Evolutionary conservation across 441 rosid genomes (phyloP).

Genomic region (Hura crepitans): DNA sequence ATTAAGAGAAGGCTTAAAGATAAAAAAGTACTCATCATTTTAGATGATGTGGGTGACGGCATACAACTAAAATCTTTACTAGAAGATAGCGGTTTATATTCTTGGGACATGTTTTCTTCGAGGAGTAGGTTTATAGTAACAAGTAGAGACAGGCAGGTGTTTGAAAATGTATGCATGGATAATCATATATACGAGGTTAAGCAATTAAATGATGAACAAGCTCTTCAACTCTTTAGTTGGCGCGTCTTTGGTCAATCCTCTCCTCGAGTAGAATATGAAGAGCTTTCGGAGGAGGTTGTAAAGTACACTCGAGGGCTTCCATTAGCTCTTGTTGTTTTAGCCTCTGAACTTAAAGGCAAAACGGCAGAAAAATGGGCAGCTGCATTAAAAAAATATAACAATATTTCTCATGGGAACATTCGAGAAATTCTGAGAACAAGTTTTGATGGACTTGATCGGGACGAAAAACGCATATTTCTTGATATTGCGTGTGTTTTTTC

Average conservation of each 20-base stretch:
- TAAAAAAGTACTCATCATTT: conserved; percentile 10
- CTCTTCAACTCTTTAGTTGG: neutral
- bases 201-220: neutral
- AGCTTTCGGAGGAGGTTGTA: neutral
- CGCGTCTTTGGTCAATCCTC: neutral
- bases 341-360: too few species aligned
- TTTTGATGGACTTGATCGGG: too few species aligned
- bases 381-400: too few species aligned
- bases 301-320: conserved; percentile 15
- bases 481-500: too few species aligned
- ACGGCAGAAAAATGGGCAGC: too few species aligned
- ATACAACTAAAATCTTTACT: neutral
- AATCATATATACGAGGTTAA: neutral
- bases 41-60: conserved; percentile 9
- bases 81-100: neutral
- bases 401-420: too few species aligned
- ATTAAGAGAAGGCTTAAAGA: too few species aligned
- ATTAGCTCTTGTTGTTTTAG: too few species aligned
- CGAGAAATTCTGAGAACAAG: too few species aligned
- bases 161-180: neutral
- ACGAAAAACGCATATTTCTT: too few species aligned
- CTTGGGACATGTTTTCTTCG: neutral
- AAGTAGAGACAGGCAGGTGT: conserved; percentile 7
- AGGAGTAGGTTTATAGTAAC: conserved; percentile 11
- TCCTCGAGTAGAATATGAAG: neutral